A percentile compares a stretch with the other conserved stretches of the same genome.
Conservation (phyloP, 1,284 basidiomycete genomes). For the Gomphus sp. region DNA sequence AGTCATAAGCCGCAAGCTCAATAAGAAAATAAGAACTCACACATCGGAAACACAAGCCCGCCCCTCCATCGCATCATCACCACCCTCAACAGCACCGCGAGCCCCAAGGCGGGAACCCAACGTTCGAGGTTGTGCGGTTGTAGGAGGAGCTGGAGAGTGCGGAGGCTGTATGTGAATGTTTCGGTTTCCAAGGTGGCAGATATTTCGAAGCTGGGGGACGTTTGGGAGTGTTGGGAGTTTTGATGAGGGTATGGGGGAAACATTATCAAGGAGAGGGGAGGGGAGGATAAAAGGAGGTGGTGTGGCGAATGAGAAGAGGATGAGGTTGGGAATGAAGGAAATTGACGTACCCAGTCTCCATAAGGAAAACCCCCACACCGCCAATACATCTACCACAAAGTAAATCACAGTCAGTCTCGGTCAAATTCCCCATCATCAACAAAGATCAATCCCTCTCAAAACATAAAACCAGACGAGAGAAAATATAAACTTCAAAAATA, state of each 20-base stretch:
- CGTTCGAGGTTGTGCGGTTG: conserved; percentile 53
- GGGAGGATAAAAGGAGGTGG: too few species aligned
- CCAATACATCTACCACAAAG: conserved; percentile 77
- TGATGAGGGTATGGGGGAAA: too few species aligned
- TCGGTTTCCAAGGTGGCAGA: conserved; percentile 79
- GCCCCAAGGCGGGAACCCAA: conserved; percentile 68
- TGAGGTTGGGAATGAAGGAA: too few species aligned
- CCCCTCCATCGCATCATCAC: conserved; percentile 80
- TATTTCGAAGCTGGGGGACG: conserved; percentile 62
- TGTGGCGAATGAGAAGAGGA: not conserved
- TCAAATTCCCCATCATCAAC: too few species aligned
- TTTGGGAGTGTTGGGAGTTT: too few species aligned
- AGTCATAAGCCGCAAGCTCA: too few species aligned
- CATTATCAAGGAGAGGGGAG: not conserved
- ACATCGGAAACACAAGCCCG: conserved; percentile 88
- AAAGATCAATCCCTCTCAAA: too few species aligned
- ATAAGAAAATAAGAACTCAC: conserved; percentile 40
- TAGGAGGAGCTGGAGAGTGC: conserved; percentile 58
- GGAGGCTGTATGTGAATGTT: conserved; percentile 62
- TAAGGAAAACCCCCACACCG: conserved; percentile 89
- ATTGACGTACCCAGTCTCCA: conserved; percentile 67
- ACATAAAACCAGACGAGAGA: too few species aligned
- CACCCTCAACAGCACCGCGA: conserved; percentile 74
- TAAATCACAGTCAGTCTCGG: not conserved
- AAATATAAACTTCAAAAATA: too few species aligned